Percentiles rank a stretch among this genome's conserved stretches.
Evolutionary conservation across 2,329 filamentous ascomycete species (phyloP).

Genomic region (Nigrospora osmanthi): DNA sequence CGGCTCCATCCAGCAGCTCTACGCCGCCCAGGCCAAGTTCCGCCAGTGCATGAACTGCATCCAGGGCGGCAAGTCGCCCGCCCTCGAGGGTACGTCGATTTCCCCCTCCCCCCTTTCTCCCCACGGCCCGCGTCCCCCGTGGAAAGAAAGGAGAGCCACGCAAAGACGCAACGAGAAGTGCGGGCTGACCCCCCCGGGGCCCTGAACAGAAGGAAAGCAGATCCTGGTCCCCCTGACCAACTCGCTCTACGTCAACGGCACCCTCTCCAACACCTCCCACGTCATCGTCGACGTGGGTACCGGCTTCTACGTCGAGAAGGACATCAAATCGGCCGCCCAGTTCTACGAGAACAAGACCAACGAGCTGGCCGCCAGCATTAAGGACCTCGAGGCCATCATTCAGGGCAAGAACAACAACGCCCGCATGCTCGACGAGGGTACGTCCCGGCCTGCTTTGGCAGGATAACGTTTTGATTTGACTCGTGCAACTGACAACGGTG

Average conservation of each 20-base stretch:
- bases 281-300: constrained; percentile 91
- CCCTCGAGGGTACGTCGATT: constrained; percentile 16
- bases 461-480: constrained; percentile 12
- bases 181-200: neutral
- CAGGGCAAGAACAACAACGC: constrained; percentile 75
- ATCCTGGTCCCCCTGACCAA: constrained; percentile 93
- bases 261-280: constrained; percentile 62
- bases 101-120: no score
- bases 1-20: constrained; percentile 80
- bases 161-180: neutral
- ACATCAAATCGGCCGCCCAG: constrained; percentile 41
- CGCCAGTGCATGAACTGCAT: constrained; percentile 81
- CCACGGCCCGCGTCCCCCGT: neutral
- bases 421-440: constrained; percentile 82
- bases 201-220: constrained; percentile 31
- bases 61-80: constrained; percentile 41
- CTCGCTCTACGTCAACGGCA: constrained; percentile 87
- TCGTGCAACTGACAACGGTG: neutral
- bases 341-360: constrained; percentile 52
- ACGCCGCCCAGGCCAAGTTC: constrained; percentile 86
- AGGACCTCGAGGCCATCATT: constrained; percentile 49
- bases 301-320: constrained; percentile 64
- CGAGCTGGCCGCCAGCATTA: constrained; percentile 43
- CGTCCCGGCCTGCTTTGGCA: constrained; percentile 5
- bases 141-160: neutral